Percentiles rank a stretch among this genome's conserved stretches.
These are phyloP conservation scores for Entomortierella beljakovae DNA, from an alignment of 192 early-diverging fungal genomes.

Conservation along the genomic window DNA sequence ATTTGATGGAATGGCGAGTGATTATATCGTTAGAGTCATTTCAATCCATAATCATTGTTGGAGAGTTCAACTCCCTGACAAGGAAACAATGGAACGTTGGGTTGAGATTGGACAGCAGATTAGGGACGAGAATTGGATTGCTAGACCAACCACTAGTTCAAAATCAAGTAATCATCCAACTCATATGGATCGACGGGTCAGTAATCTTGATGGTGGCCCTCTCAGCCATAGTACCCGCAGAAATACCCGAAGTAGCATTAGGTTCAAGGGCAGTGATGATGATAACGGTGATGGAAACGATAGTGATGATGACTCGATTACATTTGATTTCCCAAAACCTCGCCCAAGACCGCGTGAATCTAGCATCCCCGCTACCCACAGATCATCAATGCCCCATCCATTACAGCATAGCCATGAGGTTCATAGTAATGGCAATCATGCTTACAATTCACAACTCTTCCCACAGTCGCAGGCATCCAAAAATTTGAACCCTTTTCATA, in stretches of 20 bases:
- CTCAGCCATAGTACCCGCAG: neutral
- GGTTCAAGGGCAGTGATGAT: neutral
- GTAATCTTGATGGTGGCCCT: slow-evolving; percentile 4
- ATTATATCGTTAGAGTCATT: slow-evolving; percentile 34
- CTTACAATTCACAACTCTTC: neutral
- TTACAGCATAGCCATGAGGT: no score
- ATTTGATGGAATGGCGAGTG: slow-evolving; percentile 17
- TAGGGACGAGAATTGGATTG: slow-evolving; percentile 45
- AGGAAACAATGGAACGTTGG: slow-evolving; percentile 41
- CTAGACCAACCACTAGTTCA: neutral
- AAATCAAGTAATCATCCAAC: no score
- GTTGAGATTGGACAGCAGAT: slow-evolving; percentile 44
- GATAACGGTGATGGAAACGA: neutral
- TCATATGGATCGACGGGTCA: neutral
- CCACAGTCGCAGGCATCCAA: no score
- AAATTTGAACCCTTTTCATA: no score
- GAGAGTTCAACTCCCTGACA: slow-evolving; percentile 45
- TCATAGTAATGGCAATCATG: neutral
- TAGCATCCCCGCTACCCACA: neutral
- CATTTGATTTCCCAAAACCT: neutral
- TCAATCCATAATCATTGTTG: slow-evolving; percentile 44
- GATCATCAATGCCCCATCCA: neutral
- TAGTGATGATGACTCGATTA: no score
- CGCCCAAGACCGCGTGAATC: neutral
- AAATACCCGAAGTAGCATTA: no score